Evolutionary conservation across 805 yeast genomes (phyloP).

Genomic region (Suhomyces sp.): DNA sequence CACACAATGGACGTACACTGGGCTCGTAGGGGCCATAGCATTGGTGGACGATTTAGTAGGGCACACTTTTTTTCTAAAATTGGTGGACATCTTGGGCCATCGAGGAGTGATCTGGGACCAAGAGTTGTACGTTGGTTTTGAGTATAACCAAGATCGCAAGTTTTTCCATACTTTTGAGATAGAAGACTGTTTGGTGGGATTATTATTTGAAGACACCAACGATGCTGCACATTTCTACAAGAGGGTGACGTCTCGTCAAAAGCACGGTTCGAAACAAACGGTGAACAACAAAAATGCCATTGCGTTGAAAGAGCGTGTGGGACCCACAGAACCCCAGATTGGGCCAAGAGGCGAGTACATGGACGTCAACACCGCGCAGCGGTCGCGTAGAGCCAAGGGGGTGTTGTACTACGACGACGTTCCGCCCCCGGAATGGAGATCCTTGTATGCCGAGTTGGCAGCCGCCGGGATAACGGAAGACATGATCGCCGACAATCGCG

Average conservation of each 20-base stretch:
- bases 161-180: slow-evolving; percentile 94
- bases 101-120: slow-evolving; percentile 97
- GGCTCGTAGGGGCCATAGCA: slow-evolving; percentile 81
- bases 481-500: slow-evolving; percentile 83
- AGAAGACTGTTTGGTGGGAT: slow-evolving; percentile 84
- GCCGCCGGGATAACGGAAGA: slow-evolving; percentile 80
- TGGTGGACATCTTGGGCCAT: slow-evolving; percentile 79
- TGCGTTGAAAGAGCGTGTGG: slow-evolving; percentile 56
- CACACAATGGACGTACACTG: slow-evolving; percentile 81
- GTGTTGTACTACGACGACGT: slow-evolving; percentile 69
- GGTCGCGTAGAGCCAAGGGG: slow-evolving; percentile 56
- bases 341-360: slow-evolving; percentile 68
- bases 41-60: slow-evolving; percentile 92
- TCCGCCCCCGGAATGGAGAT: slow-evolving; percentile 85
- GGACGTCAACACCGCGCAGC: slow-evolving; percentile 48
- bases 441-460: slow-evolving; percentile 68
- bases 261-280: slow-evolving; percentile 85
- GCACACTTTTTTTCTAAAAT: slow-evolving; percentile 84
- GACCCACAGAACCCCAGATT: slow-evolving; percentile 21
- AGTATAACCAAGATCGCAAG: slow-evolving; percentile 89
- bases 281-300: slow-evolving; percentile 83
- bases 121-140: slow-evolving; percentile 83
- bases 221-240: slow-evolving; percentile 88
- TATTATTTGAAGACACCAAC: slow-evolving; percentile 80
- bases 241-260: slow-evolving; percentile 68